A percentile compares a stretch with the other conserved stretches of the same genome.
phyloP scores from a whole-genome alignment of 1,284 basidiomycete species.

The Naganishia liquefaciens region DNA sequence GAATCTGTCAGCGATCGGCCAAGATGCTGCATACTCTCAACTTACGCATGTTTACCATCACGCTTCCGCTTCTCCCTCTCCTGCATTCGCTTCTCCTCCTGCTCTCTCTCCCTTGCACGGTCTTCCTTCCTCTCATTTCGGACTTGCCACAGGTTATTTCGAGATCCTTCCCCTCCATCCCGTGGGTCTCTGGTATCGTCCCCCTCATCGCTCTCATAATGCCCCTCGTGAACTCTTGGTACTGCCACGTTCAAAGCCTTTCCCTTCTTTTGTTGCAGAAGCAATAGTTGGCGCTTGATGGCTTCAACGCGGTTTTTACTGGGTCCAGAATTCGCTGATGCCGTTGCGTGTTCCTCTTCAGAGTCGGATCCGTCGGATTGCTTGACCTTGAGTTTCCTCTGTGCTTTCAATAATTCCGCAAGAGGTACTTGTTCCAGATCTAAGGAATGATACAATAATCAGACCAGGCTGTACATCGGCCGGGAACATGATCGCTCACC shows the following conservation, averaged over 20 bases:
- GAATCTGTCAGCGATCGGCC: constrained; percentile 12
- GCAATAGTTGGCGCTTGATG: constrained; percentile 45
- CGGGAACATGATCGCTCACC: neutral
- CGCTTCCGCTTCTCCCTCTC: constrained; percentile 63
- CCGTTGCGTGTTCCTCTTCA: constrained; percentile 25
- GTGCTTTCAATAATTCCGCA: constrained; percentile 64
- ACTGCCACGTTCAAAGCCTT: constrained; percentile 38
- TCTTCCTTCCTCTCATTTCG: constrained; percentile 37
- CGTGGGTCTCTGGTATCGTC: constrained; percentile 31
- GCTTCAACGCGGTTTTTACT: constrained; percentile 37
- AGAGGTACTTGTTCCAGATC: constrained; percentile 42
- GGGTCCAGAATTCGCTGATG: constrained; percentile 34
- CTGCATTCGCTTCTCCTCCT: constrained; percentile 45
- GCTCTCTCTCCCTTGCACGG: constrained; percentile 34
- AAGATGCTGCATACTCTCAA: constrained; percentile 36
- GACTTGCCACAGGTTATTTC: constrained; percentile 34
- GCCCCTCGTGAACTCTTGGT: constrained; percentile 10
- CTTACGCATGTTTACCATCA: constrained; percentile 84
- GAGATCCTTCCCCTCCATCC: constrained; percentile 25
- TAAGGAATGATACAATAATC: constrained; percentile 7
- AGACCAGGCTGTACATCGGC: constrained; percentile 7
- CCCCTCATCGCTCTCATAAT: constrained; percentile 34
- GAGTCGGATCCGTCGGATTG: constrained; percentile 33
- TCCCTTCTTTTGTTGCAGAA: constrained; percentile 47
- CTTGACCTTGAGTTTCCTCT: constrained; percentile 56